Evolutionary conservation across 768 basidiomycete genomes (phyloP).

Genomic region (Kwoniella europaea): DNA sequence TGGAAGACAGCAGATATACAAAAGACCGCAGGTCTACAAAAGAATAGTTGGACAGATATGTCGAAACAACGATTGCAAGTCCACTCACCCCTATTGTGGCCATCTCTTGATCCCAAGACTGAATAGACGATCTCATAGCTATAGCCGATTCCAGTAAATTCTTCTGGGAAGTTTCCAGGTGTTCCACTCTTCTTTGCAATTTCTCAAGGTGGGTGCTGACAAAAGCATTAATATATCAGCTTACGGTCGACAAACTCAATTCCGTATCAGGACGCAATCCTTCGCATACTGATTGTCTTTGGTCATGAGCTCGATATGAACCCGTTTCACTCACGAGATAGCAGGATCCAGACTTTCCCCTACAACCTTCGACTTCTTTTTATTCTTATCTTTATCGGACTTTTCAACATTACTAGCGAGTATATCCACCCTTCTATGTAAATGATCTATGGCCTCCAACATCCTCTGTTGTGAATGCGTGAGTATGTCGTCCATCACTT

Average conservation of each 20-base stretch:
- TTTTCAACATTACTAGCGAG: constrained; percentile 23
- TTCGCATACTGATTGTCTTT: neutral
- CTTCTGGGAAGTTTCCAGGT: constrained; percentile 36
- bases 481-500: constrained; percentile 54
- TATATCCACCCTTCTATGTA: constrained; percentile 30
- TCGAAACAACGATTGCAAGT: neutral
- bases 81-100: constrained; percentile 27
- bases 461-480: constrained; percentile 52
- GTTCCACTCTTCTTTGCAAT: constrained; percentile 29
- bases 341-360: constrained; percentile 17
- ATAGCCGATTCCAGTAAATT: constrained; percentile 34
- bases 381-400: neutral
- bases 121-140: constrained; percentile 30
- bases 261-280: neutral
- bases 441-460: constrained; percentile 50
- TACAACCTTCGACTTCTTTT: neutral
- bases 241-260: neutral
- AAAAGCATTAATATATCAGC: neutral
- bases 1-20: neutral
- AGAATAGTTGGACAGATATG: too few species aligned
- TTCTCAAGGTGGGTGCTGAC: constrained; percentile 23
- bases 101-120: constrained; percentile 42
- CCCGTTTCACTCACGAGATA: constrained; percentile 16
- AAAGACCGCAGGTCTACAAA: too few species aligned
- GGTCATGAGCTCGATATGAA: neutral